Percentiles rank a stretch among this genome's conserved stretches.
phyloP scores from a whole-genome alignment of 2,329 filamentous ascomycete species.

The Pseudogymnoascus sp. region DNA sequence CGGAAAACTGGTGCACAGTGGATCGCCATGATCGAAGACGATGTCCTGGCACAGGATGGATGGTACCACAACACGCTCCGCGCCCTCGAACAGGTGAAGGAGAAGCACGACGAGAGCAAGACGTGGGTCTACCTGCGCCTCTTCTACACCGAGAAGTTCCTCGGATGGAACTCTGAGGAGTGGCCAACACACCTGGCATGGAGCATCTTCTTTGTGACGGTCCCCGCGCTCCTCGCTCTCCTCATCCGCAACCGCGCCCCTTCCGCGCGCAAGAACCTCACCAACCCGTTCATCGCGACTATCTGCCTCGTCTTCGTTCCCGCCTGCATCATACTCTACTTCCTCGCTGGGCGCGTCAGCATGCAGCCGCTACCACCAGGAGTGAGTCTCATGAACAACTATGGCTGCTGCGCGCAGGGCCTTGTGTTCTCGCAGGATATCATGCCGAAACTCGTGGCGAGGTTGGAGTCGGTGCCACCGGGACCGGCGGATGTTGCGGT shows the following conservation, averaged over 20 bases:
- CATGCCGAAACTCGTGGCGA: conserved; percentile 23
- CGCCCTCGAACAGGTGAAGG: conserved; percentile 27
- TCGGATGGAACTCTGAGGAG: conserved; percentile 34
- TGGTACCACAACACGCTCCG: conserved; percentile 28
- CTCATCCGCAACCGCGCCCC: background rate
- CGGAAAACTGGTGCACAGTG: conserved; percentile 25
- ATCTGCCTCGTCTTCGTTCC: conserved; percentile 13
- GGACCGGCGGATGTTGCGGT: conserved; percentile 30
- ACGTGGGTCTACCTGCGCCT: conserved; percentile 28
- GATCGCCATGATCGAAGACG: conserved; percentile 33
- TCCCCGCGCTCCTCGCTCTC: background rate
- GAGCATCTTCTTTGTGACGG: background rate
- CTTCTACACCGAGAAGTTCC: conserved; percentile 33
- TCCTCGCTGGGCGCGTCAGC: conserved; percentile 15
- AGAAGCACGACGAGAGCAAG: conserved; percentile 17
- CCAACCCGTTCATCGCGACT: conserved; percentile 6
- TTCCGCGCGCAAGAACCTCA: background rate
- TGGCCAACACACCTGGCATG: conserved; percentile 24
- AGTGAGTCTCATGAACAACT: conserved; percentile 31
- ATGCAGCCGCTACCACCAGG: conserved; percentile 14
- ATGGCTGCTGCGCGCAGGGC: conserved; percentile 34
- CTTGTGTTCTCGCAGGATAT: conserved; percentile 27
- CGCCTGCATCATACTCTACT: conserved; percentile 15
- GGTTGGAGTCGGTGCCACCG: conserved; percentile 10
- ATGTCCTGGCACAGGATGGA: conserved; percentile 29